Evolutionary conservation across 1,284 basidiomycete species (phyloP).

Genomic region (Cystobasidium sp.): DNA sequence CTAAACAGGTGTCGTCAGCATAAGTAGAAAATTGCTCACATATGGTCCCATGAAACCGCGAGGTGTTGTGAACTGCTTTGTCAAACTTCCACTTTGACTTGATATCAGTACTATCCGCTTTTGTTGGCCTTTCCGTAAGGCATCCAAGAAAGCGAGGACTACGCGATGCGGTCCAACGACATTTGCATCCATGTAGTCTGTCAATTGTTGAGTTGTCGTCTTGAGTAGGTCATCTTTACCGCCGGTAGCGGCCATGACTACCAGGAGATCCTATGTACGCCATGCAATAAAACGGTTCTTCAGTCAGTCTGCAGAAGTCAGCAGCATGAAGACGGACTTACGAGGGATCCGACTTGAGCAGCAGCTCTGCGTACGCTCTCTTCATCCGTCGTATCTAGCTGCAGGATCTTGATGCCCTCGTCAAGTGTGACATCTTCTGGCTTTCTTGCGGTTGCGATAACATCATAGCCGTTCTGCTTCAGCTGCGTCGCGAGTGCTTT

Average conservation of each 20-base stretch:
- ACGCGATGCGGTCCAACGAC: slow-evolving; percentile 17
- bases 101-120: slow-evolving; percentile 23
- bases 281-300: background rate
- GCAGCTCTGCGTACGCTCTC: slow-evolving; percentile 2
- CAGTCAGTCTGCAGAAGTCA: background rate
- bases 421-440: background rate
- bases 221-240: slow-evolving; percentile 8
- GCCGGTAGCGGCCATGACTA: slow-evolving; percentile 12
- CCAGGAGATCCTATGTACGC: slow-evolving; percentile 10
- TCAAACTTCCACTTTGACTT: slow-evolving; percentile 22
- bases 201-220: background rate
- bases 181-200: slow-evolving; percentile 27
- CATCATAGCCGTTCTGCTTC: slow-evolving; percentile 11
- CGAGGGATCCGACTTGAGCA: slow-evolving; percentile 18
- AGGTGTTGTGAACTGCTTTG: background rate
- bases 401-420: background rate
- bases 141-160: slow-evolving; percentile 20
- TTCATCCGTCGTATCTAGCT: slow-evolving; percentile 15
- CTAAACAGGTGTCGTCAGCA: background rate
- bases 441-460: slow-evolving; percentile 6
- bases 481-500: slow-evolving; percentile 4
- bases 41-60: slow-evolving; percentile 24
- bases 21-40: background rate
- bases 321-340: background rate
- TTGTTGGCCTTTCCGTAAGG: slow-evolving; percentile 2